phyloP scores from a whole-genome alignment of 2,329 filamentous ascomycete species.

The Alternaria ethzedia region DNA sequence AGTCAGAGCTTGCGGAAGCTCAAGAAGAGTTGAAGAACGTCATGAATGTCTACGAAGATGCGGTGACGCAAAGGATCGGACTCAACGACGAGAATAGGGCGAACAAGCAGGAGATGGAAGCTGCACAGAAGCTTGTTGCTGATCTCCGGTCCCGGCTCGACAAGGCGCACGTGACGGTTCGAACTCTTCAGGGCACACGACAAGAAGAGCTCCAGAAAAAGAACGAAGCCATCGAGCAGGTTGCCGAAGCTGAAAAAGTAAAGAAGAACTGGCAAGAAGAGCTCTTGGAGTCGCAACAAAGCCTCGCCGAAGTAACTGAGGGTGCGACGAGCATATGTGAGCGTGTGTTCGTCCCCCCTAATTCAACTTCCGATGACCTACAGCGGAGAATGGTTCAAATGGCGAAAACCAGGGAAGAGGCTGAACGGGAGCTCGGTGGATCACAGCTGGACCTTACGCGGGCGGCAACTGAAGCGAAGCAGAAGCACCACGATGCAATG shows the following conservation, averaged over 20 bases:
- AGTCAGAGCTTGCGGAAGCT: slow-evolving; percentile 20
- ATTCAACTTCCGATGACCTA: slow-evolving; percentile 42
- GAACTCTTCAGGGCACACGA: slow-evolving; percentile 39
- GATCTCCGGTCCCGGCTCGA: slow-evolving; percentile 25
- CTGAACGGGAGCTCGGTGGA: slow-evolving; percentile 43
- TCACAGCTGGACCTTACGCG: slow-evolving; percentile 39
- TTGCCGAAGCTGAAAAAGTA: slow-evolving; percentile 43
- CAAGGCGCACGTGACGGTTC: slow-evolving; percentile 39
- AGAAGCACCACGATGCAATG: slow-evolving; percentile 25
- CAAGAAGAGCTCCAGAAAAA: slow-evolving; percentile 49
- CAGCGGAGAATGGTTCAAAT: slow-evolving; percentile 40
- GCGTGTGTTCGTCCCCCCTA: slow-evolving; percentile 38
- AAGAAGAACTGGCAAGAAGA: slow-evolving; percentile 34
- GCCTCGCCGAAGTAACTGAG: slow-evolving; percentile 35
- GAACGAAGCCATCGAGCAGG: slow-evolving; percentile 48
- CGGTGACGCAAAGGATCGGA: slow-evolving; percentile 52
- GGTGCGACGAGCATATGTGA: slow-evolving; percentile 26
- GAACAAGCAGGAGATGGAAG: slow-evolving; percentile 43
- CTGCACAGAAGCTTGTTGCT: slow-evolving; percentile 32
- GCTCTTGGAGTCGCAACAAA: slow-evolving; percentile 16
- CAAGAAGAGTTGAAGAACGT: slow-evolving; percentile 62
- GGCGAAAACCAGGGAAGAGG: slow-evolving; percentile 29
- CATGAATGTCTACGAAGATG: slow-evolving; percentile 60
- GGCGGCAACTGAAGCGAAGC: slow-evolving; percentile 39
- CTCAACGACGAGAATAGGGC: slow-evolving; percentile 46